Evolutionary conservation across 805 yeast species (phyloP), one percentile per base, ranked within the genome.

Genomic region (Lachancea nothofagi): DNA sequence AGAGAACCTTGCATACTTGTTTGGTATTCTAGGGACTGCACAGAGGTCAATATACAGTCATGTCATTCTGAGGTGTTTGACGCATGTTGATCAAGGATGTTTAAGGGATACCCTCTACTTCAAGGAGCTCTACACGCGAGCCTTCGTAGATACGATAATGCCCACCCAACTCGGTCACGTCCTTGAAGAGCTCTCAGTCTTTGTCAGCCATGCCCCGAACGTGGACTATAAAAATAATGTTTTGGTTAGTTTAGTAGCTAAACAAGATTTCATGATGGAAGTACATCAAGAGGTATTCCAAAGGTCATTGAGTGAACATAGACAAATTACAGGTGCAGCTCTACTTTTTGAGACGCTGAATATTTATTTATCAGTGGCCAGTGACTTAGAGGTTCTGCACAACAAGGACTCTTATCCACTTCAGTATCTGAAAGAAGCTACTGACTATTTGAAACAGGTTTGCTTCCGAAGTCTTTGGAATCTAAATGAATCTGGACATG

Each of bases 351-450:
- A 52, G 20, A 25, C 58, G 24, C 33, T 53, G 4, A 52, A 53
- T 28, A 41, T 55, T 33, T 51, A 52, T 34, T 40, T 59, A 8
- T 41, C 51, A 17, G 44, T 58, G 5, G 47, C 59, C 3, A 59
- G 59, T 2, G 64, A 61, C 36, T 48, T 44, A 24, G 64, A 61
- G 33, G 27, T 59, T 20, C 36, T 54, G 14, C 32, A 45, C 12
- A 46, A 46, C 14, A 28, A 30, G 5, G 40, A 40, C 7, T 42
- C 47, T 0, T 44, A 53, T 8, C 44, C 57, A 1, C 44, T 55
- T 7, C 25, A 42, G 3, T 33, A 45, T 12, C 29, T 60, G 8
- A 36, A 38, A 9, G 17, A 36, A 10, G 43, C 54, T 31, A 50
- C 57, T 7, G 29, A 43, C 3, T 25, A 38, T 7, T 33, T 59